A percentile compares a stretch with the other conserved stretches of the same genome.
These are phyloP conservation scores for Pseudonectria buxi DNA, from an alignment of 2,329 filamentous ascomycete species.

Conservation along the genomic window DNA sequence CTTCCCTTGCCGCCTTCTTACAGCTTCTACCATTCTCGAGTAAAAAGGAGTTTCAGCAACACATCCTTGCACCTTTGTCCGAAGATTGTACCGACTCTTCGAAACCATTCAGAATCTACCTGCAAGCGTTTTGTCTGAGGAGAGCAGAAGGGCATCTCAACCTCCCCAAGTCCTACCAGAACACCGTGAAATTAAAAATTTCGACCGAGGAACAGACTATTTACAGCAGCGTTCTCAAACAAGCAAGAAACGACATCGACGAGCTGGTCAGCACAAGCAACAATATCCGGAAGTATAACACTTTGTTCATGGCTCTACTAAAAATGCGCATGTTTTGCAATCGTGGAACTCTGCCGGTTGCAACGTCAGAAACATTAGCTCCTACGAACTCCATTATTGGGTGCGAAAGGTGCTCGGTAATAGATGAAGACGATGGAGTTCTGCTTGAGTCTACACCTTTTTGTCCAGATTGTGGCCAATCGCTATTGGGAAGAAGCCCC, in stretches of 20 bases:
- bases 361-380: not conserved
- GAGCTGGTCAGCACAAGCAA: not conserved
- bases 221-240: not conserved
- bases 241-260: constrained; percentile 1
- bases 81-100: constrained; percentile 3
- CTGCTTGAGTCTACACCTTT: constrained; percentile 1
- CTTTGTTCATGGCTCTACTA: constrained; percentile 2
- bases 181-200: not conserved
- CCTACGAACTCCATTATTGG: not conserved
- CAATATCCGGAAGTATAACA: constrained; percentile 1
- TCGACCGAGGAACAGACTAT: constrained; percentile 1
- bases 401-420: constrained; percentile 4
- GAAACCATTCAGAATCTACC: constrained; percentile 1
- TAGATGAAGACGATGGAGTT: not conserved
- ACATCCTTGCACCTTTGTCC: not conserved
- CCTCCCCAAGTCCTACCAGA: not conserved
- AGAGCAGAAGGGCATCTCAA: constrained; percentile 3
- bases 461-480: constrained; percentile 5
- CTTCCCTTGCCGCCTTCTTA: constrained; percentile 10
- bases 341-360: not conserved
- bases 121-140: constrained; percentile 3
- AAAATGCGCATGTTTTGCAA: constrained; percentile 7
- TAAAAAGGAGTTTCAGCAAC: not conserved
- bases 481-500: not conserved
- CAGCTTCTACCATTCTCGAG: constrained; percentile 1